Evolutionary conservation across 768 basidiomycete species (phyloP).

Genomic region (Leccinum incarnatum): DNA sequence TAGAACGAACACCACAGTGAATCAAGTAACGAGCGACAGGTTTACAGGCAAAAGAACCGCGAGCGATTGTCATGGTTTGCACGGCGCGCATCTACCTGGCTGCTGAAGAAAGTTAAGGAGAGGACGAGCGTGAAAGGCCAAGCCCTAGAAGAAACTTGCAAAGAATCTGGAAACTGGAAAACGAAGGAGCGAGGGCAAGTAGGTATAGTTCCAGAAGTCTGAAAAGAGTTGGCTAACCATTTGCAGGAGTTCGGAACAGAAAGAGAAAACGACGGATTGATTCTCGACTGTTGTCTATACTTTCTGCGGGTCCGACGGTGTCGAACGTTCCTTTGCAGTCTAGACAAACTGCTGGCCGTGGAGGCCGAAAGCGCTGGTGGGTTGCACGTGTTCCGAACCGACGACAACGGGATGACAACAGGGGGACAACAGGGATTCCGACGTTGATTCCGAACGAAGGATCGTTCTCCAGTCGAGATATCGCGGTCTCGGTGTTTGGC

Average conservation of each 20-base stretch:
- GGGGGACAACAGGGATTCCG: conserved; percentile 13
- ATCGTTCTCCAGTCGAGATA: conserved; percentile 47
- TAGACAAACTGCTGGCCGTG: conserved; percentile 65
- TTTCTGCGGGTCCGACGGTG: conserved; percentile 41
- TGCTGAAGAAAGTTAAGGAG: conserved; percentile 58
- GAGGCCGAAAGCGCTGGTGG: conserved; percentile 48
- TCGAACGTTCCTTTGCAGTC: conserved; percentile 62
- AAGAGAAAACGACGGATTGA: conserved; percentile 62
- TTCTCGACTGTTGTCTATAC: conserved; percentile 74
- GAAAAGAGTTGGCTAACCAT: neutral
- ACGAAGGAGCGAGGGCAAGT: conserved; percentile 46
- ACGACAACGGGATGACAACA: conserved; percentile 14
- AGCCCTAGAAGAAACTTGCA: conserved; percentile 61
- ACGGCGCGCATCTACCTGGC: conserved; percentile 66
- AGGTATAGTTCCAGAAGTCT: neutral
- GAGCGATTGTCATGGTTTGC: conserved; percentile 57
- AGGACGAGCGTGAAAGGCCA: conserved; percentile 57
- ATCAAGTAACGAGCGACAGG: conserved; percentile 1
- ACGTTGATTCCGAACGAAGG: conserved; percentile 34
- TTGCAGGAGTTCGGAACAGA: conserved; percentile 29
- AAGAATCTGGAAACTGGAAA: conserved; percentile 61
- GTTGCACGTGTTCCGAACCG: conserved; percentile 14
- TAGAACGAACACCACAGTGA: neutral
- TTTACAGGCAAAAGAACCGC: conserved; percentile 40
- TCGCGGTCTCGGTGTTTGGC: conserved; percentile 49